These are phyloP conservation scores for Cyberlindnera meyerae DNA, from an alignment of 805 yeast genomes.

Conservation along the genomic window DNA sequence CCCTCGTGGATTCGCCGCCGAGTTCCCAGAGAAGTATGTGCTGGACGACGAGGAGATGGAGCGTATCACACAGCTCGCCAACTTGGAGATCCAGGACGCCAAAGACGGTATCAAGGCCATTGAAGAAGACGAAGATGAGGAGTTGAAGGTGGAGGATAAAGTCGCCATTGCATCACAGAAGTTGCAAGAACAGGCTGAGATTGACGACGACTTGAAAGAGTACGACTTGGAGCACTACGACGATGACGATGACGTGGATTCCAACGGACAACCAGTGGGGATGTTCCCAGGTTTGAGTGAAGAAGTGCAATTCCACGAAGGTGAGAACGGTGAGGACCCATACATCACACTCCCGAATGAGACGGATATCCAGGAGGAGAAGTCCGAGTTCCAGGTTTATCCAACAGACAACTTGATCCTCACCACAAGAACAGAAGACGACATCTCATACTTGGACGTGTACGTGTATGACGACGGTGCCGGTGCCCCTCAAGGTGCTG, in stretches of 20 bases:
- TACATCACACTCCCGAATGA: slow-evolving; percentile 42
- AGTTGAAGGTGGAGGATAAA: slow-evolving; percentile 24
- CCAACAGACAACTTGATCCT: slow-evolving; percentile 87
- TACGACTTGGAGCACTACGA: slow-evolving; percentile 85
- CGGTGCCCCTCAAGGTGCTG: slow-evolving; percentile 65
- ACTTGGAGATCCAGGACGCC: slow-evolving; percentile 75
- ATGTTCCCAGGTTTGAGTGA: slow-evolving; percentile 71
- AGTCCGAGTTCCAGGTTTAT: slow-evolving; percentile 76
- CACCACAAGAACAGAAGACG: slow-evolving; percentile 95
- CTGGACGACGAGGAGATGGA: slow-evolving; percentile 90
- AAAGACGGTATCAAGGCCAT: slow-evolving; percentile 53
- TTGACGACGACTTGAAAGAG: slow-evolving; percentile 83
- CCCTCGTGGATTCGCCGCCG: slow-evolving; percentile 92
- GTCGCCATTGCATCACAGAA: slow-evolving; percentile 15
- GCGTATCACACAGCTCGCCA: slow-evolving; percentile 81
- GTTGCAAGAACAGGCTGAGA: slow-evolving; percentile 43
- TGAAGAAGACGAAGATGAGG: slow-evolving; percentile 21
- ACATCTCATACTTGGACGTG: slow-evolving; percentile 84
- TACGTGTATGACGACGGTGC: slow-evolving; percentile 94
- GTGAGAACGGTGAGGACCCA: slow-evolving; percentile 37
- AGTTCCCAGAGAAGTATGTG: slow-evolving; percentile 85
- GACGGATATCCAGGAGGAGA: slow-evolving; percentile 67
- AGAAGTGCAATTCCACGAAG: slow-evolving; percentile 55
- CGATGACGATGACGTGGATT: slow-evolving; percentile 55
- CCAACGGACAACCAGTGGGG: slow-evolving; percentile 50